Evolutionary conservation across 148 eudicot species (phyloP), one percentile per base, ranked within the genome.

Genomic region (Hydrangea macrophylla): DNA sequence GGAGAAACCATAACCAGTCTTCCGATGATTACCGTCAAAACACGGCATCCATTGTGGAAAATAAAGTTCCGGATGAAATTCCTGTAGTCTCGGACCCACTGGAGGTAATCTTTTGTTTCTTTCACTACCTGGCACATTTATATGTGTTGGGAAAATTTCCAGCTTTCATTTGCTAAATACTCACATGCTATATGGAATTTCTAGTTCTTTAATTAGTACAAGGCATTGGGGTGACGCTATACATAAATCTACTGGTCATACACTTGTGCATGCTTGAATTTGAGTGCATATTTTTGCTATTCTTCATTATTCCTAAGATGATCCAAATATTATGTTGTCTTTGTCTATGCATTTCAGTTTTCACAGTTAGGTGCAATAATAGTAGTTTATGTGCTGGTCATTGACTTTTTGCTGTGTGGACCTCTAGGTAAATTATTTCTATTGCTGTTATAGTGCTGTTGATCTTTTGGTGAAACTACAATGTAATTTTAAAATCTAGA

Each of bases 11-110:
- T 67, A 84, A 69, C 72, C 89, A 84, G 65, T 73, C 81, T 64
- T 58, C 74, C 26, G 80, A 77, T 62, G 75, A 67, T 63, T 72
- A 59, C 64, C 72, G 73, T 40, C 65, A 73, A 12, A 65, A 55
- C 56, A 33, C 55, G 31, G 62, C 73, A 61, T 39, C 90, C 42
- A 62, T 32, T 82, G 82, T 81, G 73, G 74, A 42, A 50, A 81
- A 79, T 44, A 70, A 75, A 55, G 79, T 64, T 67, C 73, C 77
- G 11, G 69, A 68, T 68, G 78, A 78, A 75, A 86, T 78, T 78
- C 86, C 86, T 75, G 89, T 85, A 13, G 72, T 82, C 62, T 67
- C 87, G 25, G 97, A 91, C 75, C 91, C 93, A 53, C 60, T 85
- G 69, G 98, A 94, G 92, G 97, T 90, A 81, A 80, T 55, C 26